These are phyloP conservation scores for Boletellus deceptivus DNA, from an alignment of 1,284 basidiomycete genomes.

Conservation along the genomic window DNA sequence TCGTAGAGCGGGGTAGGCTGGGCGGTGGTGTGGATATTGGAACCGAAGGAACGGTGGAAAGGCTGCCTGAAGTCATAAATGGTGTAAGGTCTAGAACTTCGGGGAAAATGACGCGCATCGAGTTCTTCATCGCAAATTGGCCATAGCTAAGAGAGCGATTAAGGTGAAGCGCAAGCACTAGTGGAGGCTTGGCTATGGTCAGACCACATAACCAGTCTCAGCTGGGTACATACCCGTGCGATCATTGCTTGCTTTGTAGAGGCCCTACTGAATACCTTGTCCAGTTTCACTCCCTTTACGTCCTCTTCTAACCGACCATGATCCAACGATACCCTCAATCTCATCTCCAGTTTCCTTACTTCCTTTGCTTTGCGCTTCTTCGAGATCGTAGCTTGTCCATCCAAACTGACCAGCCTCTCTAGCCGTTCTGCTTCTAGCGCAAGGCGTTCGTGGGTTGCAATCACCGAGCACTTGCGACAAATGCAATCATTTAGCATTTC, in stretches of 20 bases:
- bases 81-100: slow-evolving; percentile 84
- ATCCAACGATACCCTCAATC: slow-evolving; percentile 63
- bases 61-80: slow-evolving; percentile 73
- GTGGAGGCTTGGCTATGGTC: slow-evolving; percentile 60
- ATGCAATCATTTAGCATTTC: slow-evolving; percentile 82
- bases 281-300: slow-evolving; percentile 69
- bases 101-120: slow-evolving; percentile 75
- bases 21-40: slow-evolving; percentile 63
- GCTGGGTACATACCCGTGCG: slow-evolving; percentile 56
- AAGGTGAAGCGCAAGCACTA: slow-evolving; percentile 80
- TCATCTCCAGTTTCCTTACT: slow-evolving; percentile 57
- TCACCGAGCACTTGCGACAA: slow-evolving; percentile 78
- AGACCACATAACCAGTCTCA: slow-evolving; percentile 13
- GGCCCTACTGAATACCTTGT: slow-evolving; percentile 69
- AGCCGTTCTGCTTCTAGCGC: slow-evolving; percentile 56
- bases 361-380: slow-evolving; percentile 75
- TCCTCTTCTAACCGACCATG: slow-evolving; percentile 79
- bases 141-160: slow-evolving; percentile 83
- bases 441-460: slow-evolving; percentile 64
- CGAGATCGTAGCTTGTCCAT: slow-evolving; percentile 49
- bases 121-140: slow-evolving; percentile 78
- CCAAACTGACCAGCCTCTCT: slow-evolving; percentile 43
- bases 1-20: slow-evolving; percentile 43
- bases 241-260: slow-evolving; percentile 88
- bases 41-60: slow-evolving; percentile 64